Conservation (phyloP, 345 rosid genomes). For the Hibiscus mutabilis region DNA sequence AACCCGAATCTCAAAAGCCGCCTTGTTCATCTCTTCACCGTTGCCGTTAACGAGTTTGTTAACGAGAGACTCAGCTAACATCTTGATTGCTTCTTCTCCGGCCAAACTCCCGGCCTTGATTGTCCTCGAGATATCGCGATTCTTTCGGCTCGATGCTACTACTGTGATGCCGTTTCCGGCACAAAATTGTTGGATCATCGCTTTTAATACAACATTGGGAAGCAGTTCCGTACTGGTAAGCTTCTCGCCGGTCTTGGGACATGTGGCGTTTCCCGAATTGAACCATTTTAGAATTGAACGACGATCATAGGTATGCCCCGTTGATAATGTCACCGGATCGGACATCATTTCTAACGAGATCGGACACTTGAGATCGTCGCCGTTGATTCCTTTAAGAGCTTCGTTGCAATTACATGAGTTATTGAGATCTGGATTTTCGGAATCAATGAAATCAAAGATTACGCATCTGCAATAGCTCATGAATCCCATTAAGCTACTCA, state of each 20-base stretch:
- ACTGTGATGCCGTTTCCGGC: conserved; percentile 32
- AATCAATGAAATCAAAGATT: conserved; percentile 33
- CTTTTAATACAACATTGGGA: conserved; percentile 41
- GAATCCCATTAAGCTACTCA: conserved; percentile 53
- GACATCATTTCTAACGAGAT: conserved; percentile 64
- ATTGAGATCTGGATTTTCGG: conserved; percentile 5
- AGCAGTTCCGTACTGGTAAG: conserved; percentile 30
- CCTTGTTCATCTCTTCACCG: conserved; percentile 33
- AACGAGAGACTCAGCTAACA: conserved; percentile 41
- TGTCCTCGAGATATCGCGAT: conserved; percentile 30
- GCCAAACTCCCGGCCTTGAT: conserved; percentile 43
- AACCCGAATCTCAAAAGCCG: conserved; percentile 57
- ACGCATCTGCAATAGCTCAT: conserved; percentile 56
- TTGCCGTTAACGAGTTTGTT: conserved; percentile 34
- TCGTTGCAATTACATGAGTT: neutral
- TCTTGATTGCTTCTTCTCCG: conserved; percentile 46
- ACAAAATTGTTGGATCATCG: conserved; percentile 41
- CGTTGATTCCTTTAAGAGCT: conserved; percentile 26
- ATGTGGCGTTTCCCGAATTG: conserved; percentile 48
- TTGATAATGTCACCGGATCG: conserved; percentile 55
- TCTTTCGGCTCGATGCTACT: conserved; percentile 26
- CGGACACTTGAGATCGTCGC: conserved; percentile 67
- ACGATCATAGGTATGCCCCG: conserved; percentile 76
- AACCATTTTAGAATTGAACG: conserved; percentile 61
- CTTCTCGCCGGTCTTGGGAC: conserved; percentile 68